Base-by-base conservation (phyloP, 176 grass and related monocot species). In the Triticum dicoccoides region DNA sequence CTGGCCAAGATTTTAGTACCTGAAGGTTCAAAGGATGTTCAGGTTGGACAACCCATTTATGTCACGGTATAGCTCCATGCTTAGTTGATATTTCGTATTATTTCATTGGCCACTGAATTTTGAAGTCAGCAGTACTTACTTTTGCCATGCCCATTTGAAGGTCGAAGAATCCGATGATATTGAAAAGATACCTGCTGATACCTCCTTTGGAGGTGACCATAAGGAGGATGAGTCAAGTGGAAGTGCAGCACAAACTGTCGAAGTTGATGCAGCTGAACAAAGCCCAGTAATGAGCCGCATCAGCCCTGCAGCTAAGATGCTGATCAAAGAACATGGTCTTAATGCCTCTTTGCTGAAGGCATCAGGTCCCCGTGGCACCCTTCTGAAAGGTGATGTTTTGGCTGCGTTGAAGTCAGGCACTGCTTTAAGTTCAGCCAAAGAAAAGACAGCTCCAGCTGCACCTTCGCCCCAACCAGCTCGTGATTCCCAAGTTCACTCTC, bases 21-120 rank as follows among this genome's bases (percentile, higher is more conserved):
- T n/a, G 94, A 96, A 96, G 97, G 97, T 88, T 92, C 97, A 34
- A 98, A 96, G 80, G 94, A 98, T 84, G 87, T 98, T 88, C 90
- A 87, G 77, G 97, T 98, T 80, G 92, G 97, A 86, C 90, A 91
- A 41, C 97, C 97, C 24, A 93, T 98, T 92, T 90, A 89, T 88
- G 85, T 98, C 54, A 92, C 93, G 86, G 97, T 98, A 96, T 90
- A 84, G 61, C 82, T 91, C 72, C 66, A 79, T 79, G 41, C 39
- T 82, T 88, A 65, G 66, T 65, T 83, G 59, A 32, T 76, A 12
- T 0, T 25, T 73, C 12, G 35, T 11, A 70, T 27, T 29, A 12
- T 83, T 33, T 79, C 61, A 67, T 10, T 83, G 24, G n/a, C 76
- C 44, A 45, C 63, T 84, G 44, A 59, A 45, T 84, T 85, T 54